These are phyloP conservation scores for Mantamonas sphyraenae DNA, from an alignment of 78 protist species.

Conservation along the genomic window DNA sequence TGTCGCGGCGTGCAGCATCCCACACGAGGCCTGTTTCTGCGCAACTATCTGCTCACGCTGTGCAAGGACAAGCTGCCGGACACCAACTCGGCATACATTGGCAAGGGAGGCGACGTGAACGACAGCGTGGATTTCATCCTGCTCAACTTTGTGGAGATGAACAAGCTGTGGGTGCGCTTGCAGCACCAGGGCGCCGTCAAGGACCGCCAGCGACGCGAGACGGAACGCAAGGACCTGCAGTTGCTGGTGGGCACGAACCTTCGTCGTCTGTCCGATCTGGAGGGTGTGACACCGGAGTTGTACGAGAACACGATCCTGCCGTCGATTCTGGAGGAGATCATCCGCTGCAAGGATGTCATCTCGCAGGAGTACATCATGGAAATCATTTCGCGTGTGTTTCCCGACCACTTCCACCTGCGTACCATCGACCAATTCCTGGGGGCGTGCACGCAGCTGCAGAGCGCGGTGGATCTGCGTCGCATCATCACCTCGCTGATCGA, in stretches of 20 bases:
- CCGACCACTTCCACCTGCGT: slow-evolving; percentile 89
- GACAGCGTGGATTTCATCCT: slow-evolving; percentile 83
- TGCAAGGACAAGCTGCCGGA: slow-evolving; percentile 84
- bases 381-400: slow-evolving; percentile 77
- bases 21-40: slow-evolving; percentile 91
- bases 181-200: slow-evolving; percentile 80
- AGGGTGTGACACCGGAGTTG: slow-evolving; percentile 54
- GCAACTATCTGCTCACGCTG: slow-evolving; percentile 79
- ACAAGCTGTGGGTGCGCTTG: slow-evolving; percentile 97
- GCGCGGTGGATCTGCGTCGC: slow-evolving; percentile 74
- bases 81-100: slow-evolving; percentile 12
- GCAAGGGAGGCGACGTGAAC: slow-evolving; percentile 40
- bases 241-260: slow-evolving; percentile 88
- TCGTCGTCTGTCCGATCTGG: slow-evolving; percentile 73
- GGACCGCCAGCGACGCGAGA: slow-evolving; percentile 72
- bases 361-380: slow-evolving; percentile 97
- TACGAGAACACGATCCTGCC: slow-evolving; percentile 61
- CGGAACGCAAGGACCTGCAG: slow-evolving; percentile 79
- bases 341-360: slow-evolving; percentile 80
- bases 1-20: slow-evolving; percentile 99
- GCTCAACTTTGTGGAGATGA: slow-evolving; percentile 91
- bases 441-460: slow-evolving; percentile 53
- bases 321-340: slow-evolving; percentile 61
- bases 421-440: slow-evolving; percentile 67
- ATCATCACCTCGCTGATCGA: slow-evolving; percentile 74